These are phyloP conservation scores for Hymenoscyphus occultus DNA, from an alignment of 2,329 filamentous ascomycete species.

Conservation along the genomic window DNA sequence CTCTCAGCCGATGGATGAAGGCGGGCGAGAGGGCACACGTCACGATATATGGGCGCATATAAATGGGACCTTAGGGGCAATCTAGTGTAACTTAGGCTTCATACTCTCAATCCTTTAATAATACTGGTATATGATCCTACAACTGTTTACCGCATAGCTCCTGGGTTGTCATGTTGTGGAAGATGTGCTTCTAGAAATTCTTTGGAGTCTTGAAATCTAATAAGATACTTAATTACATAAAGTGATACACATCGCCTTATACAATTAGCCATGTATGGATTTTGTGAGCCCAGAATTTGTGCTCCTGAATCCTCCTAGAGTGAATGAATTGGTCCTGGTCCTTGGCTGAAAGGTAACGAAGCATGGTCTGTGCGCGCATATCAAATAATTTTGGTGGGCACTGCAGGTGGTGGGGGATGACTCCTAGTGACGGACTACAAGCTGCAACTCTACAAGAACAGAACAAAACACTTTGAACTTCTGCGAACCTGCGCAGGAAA, in stretches of 20 bases:
- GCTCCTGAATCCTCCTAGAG: neutral
- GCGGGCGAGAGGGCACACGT: neutral
- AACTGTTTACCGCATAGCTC: too few species aligned
- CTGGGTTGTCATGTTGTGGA: neutral
- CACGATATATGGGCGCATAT: conserved; percentile 34
- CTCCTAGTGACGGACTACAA: conserved; percentile 11
- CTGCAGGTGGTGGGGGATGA: neutral
- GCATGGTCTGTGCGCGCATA: neutral
- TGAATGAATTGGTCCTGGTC: neutral
- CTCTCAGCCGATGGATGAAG: neutral
- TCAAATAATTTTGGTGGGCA: neutral
- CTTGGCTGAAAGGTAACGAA: neutral
- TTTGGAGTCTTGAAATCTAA: neutral
- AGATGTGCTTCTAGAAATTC: neutral
- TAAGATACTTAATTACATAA: neutral
- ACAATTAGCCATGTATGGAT: neutral
- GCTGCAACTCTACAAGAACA: neutral
- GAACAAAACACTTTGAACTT: conserved; percentile 8
- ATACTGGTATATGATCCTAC: neutral
- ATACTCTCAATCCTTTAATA: neutral
- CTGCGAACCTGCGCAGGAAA: conserved; percentile 17
- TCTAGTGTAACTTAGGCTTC: conserved; percentile 10
- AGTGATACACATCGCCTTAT: too few species aligned
- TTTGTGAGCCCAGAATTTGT: neutral
- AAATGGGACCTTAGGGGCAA: conserved; percentile 35